Evolutionary conservation across 768 basidiomycete genomes (phyloP), one percentile per base, ranked within the genome.

Genomic region (Trametes meyenii): DNA sequence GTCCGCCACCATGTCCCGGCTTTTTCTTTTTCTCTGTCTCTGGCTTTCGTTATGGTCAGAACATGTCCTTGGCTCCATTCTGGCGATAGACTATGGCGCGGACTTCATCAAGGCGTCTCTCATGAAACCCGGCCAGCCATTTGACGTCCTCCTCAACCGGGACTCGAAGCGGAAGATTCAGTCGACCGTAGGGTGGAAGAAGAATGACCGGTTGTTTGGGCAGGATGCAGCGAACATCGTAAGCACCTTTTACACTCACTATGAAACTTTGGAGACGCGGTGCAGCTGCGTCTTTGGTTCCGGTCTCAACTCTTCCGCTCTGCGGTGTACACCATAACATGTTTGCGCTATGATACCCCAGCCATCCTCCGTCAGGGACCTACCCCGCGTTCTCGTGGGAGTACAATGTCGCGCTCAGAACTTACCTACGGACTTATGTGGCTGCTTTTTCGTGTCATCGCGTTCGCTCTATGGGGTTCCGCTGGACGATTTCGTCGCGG

Each of bases 71-170:
- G 90, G 88, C 21, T 86, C 95, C 2, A 84, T 98, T 13, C 84
- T 99, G 50, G 96, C 96, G 19, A 92, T 99, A 70, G 97, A 99
- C 85, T 98, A 97, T 84, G 97, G 97, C 72, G 85, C 92, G 17
- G 97, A 98, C 77, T 96, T 88, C 84, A 98, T 96, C 71, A 99
- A 98, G 76, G 92, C 94, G 29, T 96, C 95, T 4, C 78, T 98
- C 50, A 67, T 72, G 68, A 66, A 69, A 26, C 71, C 71, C 44
- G 69, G 69, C 21, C 66, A 68, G 53, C 95, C 96, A 4, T 96
- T 99, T 68, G 97, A 99, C 76, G 92, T 99, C 33, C 81, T 99
- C 26, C 80, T 98, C 58, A 97, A 98, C 78, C 92, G 92, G 73
- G 96, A 98, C 73, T 97, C 95, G 29, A 98, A 98, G 78, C 82